Percentiles rank a stretch among this genome's conserved stretches.
phyloP scores from a whole-genome alignment of 2,329 filamentous ascomycete species.

The Aureobasidium sp. region DNA sequence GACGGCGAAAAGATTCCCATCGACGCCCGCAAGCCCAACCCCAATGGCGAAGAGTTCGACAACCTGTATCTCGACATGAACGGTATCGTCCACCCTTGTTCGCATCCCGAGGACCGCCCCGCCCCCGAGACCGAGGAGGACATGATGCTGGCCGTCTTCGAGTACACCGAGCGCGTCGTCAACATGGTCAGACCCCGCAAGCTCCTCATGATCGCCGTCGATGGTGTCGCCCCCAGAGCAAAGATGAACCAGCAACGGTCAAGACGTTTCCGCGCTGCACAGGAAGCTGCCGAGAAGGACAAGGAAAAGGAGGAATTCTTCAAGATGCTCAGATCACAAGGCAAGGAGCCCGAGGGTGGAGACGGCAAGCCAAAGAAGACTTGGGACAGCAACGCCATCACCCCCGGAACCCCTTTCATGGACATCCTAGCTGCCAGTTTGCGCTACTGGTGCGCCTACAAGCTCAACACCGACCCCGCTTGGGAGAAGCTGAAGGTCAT shows the following conservation, averaged over 20 bases:
- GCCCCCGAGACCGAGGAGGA: conserved; percentile 91
- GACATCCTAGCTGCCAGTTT: conserved; percentile 84
- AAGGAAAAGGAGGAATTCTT: conserved; percentile 82
- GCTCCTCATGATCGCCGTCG: conserved; percentile 94
- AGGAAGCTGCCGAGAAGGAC: conserved; percentile 91
- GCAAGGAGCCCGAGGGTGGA: conserved; percentile 30
- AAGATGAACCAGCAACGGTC: conserved; percentile 99
- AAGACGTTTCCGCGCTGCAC: conserved; percentile 85
- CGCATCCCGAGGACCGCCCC: conserved; percentile 88
- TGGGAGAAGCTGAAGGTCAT: conserved; percentile 97
- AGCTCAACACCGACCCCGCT: conserved; percentile 90
- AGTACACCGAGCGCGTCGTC: conserved; percentile 96
- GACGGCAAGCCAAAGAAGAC: conserved; percentile 69
- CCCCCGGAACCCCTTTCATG: conserved; percentile 97
- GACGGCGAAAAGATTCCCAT: conserved; percentile 81
- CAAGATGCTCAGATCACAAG: conserved; percentile 70
- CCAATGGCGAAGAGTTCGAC: conserved; percentile 96
- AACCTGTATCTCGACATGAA: conserved; percentile 99
- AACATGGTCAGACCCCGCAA: conserved; percentile 98
- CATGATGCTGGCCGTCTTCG: conserved; percentile 99
- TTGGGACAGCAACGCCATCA: conserved; percentile 85
- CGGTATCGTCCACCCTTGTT: conserved; percentile 97
- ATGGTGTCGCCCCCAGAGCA: conserved; percentile 92
- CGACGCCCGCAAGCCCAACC: conserved; percentile 77
- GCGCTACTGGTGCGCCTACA: conserved; percentile 96